A percentile compares a stretch with the other conserved stretches of the same genome.
Evolutionary conservation across 2,329 filamentous ascomycete species (phyloP).

Genomic region (Talaromyces rugulosus): DNA sequence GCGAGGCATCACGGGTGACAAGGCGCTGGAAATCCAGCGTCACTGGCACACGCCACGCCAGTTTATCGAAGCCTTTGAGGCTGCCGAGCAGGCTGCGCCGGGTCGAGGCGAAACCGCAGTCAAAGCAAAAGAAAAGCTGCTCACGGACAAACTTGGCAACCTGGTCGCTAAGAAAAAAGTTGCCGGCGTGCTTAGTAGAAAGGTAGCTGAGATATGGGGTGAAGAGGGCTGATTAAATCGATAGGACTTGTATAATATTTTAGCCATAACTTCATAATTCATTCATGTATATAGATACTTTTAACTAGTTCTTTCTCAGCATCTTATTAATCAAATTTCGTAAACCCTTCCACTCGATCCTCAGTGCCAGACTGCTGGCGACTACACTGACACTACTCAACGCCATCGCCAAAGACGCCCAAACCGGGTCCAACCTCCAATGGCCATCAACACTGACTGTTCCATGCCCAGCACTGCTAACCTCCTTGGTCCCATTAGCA

Average conservation of each 20-base stretch:
- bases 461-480: slow-evolving; percentile 21
- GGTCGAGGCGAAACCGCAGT: slow-evolving; percentile 36
- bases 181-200: slow-evolving; percentile 60
- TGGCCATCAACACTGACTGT: slow-evolving; percentile 31
- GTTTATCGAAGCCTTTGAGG: slow-evolving; percentile 66
- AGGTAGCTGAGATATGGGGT: slow-evolving; percentile 70
- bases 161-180: slow-evolving; percentile 67
- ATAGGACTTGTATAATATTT: not conserved
- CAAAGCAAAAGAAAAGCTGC: slow-evolving; percentile 58
- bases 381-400: slow-evolving; percentile 88
- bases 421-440: slow-evolving; percentile 52
- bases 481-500: slow-evolving; percentile 34
- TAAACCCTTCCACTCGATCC: slow-evolving; percentile 36
- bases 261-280: not conserved
- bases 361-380: slow-evolving; percentile 70
- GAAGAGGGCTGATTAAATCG: slow-evolving; percentile 12
- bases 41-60: slow-evolving; percentile 70
- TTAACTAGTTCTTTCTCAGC: not conserved
- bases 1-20: slow-evolving; percentile 69
- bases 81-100: slow-evolving; percentile 16
- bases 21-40: slow-evolving; percentile 73
- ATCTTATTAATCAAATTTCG: not conserved
- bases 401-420: slow-evolving; percentile 91
- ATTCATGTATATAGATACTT: not conserved
- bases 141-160: slow-evolving; percentile 52